A percentile compares a stretch with the other conserved stretches of the same genome.
Evolutionary conservation across 129 eudicot species (phyloP).

Genomic region (Lactuca sativa): DNA sequence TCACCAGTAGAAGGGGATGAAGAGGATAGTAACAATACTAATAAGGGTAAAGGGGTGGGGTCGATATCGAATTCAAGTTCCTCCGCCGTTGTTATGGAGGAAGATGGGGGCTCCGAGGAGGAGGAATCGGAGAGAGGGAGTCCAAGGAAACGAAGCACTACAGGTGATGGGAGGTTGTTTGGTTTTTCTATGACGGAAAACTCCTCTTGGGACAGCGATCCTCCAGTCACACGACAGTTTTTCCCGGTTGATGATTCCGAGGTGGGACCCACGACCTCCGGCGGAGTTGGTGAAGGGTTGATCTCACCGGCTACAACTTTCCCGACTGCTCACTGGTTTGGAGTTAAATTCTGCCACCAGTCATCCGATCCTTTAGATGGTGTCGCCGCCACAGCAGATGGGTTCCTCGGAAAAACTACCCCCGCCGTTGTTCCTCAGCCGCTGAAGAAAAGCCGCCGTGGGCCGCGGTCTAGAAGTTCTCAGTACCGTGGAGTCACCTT

Average conservation of each 20-base stretch:
- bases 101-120: constrained; percentile 50
- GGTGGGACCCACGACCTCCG: constrained; percentile 33
- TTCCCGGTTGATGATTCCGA: constrained; percentile 75
- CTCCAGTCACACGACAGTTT: constrained; percentile 70
- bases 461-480: constrained; percentile 93
- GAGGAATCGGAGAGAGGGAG: constrained; percentile 33
- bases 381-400: constrained; percentile 9
- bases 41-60: constrained; percentile 67
- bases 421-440: constrained; percentile 54
- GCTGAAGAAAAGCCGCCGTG: constrained; percentile 87
- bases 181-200: constrained; percentile 49
- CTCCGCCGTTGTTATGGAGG: constrained; percentile 67
- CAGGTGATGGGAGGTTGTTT: constrained; percentile 34
- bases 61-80: constrained; percentile 58
- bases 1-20: constrained; percentile 35
- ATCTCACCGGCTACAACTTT: constrained; percentile 19
- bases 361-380: constrained; percentile 35
- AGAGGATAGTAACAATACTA: constrained; percentile 1
- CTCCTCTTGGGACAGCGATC: constrained; percentile 27
- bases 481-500: constrained; percentile 97
- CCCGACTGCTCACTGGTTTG: constrained; percentile 87
- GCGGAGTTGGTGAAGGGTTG: constrained; percentile 23
- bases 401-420: constrained; percentile 32
- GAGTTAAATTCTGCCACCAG: constrained; percentile 66
- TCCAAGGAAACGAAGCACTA: constrained; percentile 19